Percentiles rank a stretch among this genome's conserved stretches.
Evolutionary conservation across 306 rosid species (phyloP).

Genomic region (Fragaria iinumae): DNA sequence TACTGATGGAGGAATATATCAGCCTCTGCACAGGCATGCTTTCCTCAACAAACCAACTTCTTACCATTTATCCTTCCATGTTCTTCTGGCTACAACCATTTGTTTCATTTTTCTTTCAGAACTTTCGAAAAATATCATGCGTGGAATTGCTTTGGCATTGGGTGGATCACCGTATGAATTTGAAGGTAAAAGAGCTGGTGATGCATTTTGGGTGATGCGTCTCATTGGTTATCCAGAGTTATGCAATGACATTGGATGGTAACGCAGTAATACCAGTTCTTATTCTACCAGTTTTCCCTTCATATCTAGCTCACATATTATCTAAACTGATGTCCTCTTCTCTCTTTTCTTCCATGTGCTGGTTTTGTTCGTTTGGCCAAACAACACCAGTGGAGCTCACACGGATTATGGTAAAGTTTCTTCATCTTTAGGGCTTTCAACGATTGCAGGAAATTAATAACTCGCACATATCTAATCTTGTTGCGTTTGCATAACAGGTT

Average conservation of each 20-base stretch:
- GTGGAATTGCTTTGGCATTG: conserved; percentile 84
- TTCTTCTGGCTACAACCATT: conserved; percentile 6
- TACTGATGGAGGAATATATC: conserved; percentile 70
- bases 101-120: conserved; percentile 43
- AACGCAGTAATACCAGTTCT: conserved; percentile 21
- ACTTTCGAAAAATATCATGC: conserved; percentile 79
- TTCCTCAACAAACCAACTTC: conserved; percentile 16
- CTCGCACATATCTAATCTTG: conserved; percentile 21
- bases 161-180: conserved; percentile 85
- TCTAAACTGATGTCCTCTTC: conserved; percentile 28
- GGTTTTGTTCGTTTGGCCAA: conserved; percentile 21
- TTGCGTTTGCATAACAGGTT: conserved; percentile 46
- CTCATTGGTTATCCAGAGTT: conserved; percentile 73
- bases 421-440: conserved; percentile 18
- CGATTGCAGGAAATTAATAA: conserved; percentile 10
- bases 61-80: background rate
- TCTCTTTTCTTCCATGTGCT: conserved; percentile 18
- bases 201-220: conserved; percentile 90
- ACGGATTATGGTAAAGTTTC: conserved; percentile 70
- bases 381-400: conserved; percentile 80
- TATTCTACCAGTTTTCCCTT: background rate
- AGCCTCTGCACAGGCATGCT: conserved; percentile 71
- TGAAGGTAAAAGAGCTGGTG: conserved; percentile 89
- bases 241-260: conserved; percentile 86
- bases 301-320: conserved; percentile 3